phyloP scores from a whole-genome alignment of 176 grass and related monocot species.

The Zoysia pacifica region DNA sequence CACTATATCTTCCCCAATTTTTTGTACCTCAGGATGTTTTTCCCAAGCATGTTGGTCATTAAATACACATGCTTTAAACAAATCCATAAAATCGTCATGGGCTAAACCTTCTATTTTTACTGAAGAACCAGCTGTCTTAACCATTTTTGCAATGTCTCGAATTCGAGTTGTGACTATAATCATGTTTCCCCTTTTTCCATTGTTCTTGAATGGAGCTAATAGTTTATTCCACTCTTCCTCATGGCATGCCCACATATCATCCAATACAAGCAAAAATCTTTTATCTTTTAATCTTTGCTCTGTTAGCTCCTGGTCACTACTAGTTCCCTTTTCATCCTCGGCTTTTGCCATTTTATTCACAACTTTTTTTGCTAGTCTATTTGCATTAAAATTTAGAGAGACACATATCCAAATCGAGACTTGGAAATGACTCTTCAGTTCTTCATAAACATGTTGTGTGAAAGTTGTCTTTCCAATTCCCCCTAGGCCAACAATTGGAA shows the following conservation, averaged over 20 bases:
- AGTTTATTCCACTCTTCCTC: constrained; percentile 28
- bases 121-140: background rate
- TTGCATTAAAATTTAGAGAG: constrained; percentile 15
- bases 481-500: constrained; percentile 47
- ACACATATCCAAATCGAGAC: constrained; percentile 39
- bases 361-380: background rate
- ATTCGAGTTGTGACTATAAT: constrained; percentile 35
- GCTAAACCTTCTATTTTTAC: background rate
- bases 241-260: constrained; percentile 27
- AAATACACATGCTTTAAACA: constrained; percentile 22
- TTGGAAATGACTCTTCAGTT: background rate
- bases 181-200: background rate
- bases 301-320: background rate
- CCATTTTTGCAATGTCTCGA: background rate
- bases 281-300: background rate
- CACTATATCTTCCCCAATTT: background rate
- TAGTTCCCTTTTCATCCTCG: background rate
- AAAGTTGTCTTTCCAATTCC: constrained; percentile 59
- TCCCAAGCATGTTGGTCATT: background rate
- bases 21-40: background rate
- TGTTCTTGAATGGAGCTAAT: background rate
- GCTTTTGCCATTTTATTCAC: background rate
- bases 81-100: background rate
- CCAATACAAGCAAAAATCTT: constrained; percentile 25
- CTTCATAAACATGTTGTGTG: constrained; percentile 27